These are phyloP conservation scores for Macadamia tetraphylla DNA, from an alignment of 164 flowering plant species.

Conservation along the genomic window DNA sequence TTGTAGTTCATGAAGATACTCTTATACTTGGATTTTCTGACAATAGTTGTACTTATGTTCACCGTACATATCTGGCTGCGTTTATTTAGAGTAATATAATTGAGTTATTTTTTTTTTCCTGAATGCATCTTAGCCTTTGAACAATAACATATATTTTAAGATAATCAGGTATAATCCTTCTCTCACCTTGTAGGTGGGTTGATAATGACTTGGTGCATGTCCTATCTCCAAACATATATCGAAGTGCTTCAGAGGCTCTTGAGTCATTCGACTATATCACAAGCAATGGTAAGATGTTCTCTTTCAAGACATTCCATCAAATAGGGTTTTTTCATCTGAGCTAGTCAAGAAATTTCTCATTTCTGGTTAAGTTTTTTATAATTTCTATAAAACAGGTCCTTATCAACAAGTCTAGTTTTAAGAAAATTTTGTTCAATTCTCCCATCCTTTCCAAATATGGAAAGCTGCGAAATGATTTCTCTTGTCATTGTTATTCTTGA, in stretches of 20 bases:
- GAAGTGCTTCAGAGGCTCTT: conserved; percentile 69
- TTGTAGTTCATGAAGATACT: not conserved
- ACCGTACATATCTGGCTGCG: not conserved
- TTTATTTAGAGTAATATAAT: not conserved
- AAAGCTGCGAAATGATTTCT: no score
- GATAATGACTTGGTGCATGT: conserved; percentile 83
- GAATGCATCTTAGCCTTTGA: not conserved
- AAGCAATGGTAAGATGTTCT: conserved; percentile 43
- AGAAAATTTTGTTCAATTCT: no score
- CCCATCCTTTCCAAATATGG: no score
- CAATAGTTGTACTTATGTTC: not conserved
- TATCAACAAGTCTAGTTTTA: no score
- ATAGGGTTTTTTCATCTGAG: not conserved
- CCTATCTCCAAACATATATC: conserved; percentile 78
- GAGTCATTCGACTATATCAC: conserved; percentile 87
- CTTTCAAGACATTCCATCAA: no score
- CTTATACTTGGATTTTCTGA: not conserved
- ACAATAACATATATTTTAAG: no score
- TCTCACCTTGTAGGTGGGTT: conserved; percentile 64
- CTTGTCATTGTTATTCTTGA: no score
- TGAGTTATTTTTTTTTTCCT: not conserved
- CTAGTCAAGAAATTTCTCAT: no score
- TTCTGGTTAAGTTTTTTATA: no score
- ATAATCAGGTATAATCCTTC: not conserved
- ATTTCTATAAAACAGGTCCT: no score